Evolutionary conservation across 1,139 yeast genomes (phyloP).

Genomic region (Candida gigantensis): DNA sequence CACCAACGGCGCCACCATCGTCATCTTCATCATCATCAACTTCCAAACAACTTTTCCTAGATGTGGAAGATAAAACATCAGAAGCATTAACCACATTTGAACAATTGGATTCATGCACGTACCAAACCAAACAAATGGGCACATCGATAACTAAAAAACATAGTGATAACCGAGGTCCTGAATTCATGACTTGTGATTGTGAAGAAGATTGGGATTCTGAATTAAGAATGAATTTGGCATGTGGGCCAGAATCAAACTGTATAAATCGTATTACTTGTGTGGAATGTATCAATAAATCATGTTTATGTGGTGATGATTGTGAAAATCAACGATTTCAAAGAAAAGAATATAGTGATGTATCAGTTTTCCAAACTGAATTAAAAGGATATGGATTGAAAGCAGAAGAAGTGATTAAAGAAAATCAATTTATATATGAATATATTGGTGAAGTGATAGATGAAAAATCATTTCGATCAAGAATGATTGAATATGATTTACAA

Average conservation of each 20-base stretch:
- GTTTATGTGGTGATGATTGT: constrained; percentile 78
- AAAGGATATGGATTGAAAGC: constrained; percentile 94
- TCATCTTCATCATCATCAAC: constrained; percentile 9
- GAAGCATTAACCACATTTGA: constrained; percentile 67
- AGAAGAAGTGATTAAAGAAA: constrained; percentile 53
- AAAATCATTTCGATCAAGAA: constrained; percentile 65
- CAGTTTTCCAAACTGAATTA: constrained; percentile 74
- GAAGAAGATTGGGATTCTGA: constrained; percentile 45
- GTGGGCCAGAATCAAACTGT: constrained; percentile 86
- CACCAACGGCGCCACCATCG: constrained; percentile 8
- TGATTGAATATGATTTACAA: constrained; percentile 68
- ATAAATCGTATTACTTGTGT: constrained; percentile 89
- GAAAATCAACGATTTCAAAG: constrained; percentile 86
- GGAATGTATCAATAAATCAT: constrained; percentile 78
- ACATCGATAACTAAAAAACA: constrained; percentile 25
- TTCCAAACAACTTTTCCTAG: constrained; percentile 35
- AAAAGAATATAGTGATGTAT: constrained; percentile 67
- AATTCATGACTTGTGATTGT: constrained; percentile 92
- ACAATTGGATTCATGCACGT: constrained; percentile 58
- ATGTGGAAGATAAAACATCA: constrained; percentile 60
- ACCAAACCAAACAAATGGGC: constrained; percentile 61
- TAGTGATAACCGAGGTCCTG: constrained; percentile 32
- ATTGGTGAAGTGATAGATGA: constrained; percentile 93
- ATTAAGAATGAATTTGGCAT: constrained; percentile 56
- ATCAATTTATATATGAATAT: constrained; percentile 82